These are phyloP conservation scores for Stephanodiscus triporus DNA, from an alignment of 108 stramenopile species.

Conservation along the genomic window DNA sequence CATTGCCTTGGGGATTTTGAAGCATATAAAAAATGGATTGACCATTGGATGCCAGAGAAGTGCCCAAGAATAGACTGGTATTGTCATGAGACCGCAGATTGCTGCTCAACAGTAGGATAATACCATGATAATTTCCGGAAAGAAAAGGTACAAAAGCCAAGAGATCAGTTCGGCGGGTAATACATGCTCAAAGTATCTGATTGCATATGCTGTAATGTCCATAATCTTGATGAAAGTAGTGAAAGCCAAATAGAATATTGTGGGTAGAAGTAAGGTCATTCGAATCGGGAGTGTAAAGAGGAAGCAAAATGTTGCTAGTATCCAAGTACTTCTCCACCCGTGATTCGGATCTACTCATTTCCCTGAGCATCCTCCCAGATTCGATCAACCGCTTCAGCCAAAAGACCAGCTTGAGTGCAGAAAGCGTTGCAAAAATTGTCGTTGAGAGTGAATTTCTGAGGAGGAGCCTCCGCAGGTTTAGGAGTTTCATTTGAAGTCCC, in stretches of 20 bases:
- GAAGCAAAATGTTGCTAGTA: background rate
- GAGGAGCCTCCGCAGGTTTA: background rate
- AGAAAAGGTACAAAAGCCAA: too few relatives aligned
- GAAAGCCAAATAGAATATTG: too few relatives aligned
- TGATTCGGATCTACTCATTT: conserved; percentile 5
- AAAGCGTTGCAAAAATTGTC: background rate
- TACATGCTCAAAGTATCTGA: too few relatives aligned
- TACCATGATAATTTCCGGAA: too few relatives aligned
- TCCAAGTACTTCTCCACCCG: background rate
- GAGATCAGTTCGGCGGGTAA: too few relatives aligned
- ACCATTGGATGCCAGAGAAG: background rate
- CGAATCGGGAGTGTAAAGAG: background rate
- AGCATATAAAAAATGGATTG: background rate
- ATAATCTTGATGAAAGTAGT: too few relatives aligned
- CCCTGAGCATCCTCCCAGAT: background rate
- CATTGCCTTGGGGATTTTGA: background rate
- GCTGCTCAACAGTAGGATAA: background rate
- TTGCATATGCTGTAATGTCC: too few relatives aligned
- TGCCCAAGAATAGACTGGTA: background rate
- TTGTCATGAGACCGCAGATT: background rate
- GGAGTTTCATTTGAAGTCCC: background rate
- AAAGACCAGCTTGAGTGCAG: background rate
- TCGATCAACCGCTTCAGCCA: background rate
- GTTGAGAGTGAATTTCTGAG: background rate
- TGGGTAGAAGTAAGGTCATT: conserved; percentile 6